A percentile compares a stretch with the other conserved stretches of the same genome.
phyloP scores from a whole-genome alignment of 768 basidiomycete genomes.

The Mycena crocata region DNA sequence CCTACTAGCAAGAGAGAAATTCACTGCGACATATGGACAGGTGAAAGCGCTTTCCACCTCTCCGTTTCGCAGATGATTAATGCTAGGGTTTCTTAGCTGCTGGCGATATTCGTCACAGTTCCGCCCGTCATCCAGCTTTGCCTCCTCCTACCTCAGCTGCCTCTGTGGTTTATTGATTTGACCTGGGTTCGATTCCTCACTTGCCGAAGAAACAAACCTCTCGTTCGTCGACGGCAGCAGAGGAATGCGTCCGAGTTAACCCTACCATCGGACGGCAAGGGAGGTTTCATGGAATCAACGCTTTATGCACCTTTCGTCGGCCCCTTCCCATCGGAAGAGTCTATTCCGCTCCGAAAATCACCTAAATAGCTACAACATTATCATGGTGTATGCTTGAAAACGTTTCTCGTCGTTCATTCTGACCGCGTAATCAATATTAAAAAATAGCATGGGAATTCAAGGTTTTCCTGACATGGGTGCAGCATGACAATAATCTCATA shows the following conservation, averaged over 20 bases:
- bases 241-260: background rate
- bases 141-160: constrained; percentile 11
- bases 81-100: background rate
- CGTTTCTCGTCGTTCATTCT: too few species aligned
- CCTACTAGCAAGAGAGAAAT: constrained; percentile 5
- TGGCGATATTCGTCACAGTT: constrained; percentile 26
- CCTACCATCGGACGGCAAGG: background rate
- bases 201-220: constrained; percentile 14
- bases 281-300: background rate
- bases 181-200: constrained; percentile 24
- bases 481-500: too few species aligned
- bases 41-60: background rate
- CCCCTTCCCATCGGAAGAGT: background rate
- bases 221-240: background rate
- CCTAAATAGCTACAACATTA: background rate
- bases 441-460: too few species aligned
- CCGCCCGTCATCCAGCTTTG: constrained; percentile 27
- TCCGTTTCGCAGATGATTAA: background rate
- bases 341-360: background rate
- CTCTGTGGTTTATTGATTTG: constrained; percentile 19
- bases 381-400: too few species aligned
- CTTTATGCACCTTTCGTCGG: background rate
- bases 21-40: constrained; percentile 27
- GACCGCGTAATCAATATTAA: too few species aligned
- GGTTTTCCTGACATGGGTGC: too few species aligned